Evolutionary conservation across 495 filamentous ascomycete species (phyloP).

Genomic region (Antarctomyces pellizariae): DNA sequence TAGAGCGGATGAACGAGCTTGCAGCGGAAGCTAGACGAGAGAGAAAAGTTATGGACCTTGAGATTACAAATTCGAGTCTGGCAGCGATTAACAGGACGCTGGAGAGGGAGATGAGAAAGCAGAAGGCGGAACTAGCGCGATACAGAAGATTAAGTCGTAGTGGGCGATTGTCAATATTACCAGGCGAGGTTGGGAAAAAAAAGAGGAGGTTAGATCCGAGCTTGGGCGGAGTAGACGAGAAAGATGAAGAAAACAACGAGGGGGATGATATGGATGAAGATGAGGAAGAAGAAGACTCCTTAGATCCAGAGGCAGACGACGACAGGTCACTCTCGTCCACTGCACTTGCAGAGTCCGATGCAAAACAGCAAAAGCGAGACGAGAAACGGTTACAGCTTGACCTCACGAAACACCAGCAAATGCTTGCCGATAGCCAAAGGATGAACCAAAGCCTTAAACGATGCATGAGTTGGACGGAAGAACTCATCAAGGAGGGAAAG

Average conservation of each 20-base stretch:
- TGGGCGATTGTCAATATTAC: constrained; percentile 41
- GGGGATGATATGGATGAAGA: constrained; percentile 30
- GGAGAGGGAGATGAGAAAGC: constrained; percentile 76
- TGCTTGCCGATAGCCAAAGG: constrained; percentile 71
- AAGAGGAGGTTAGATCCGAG: no score
- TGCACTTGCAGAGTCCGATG: constrained; percentile 20
- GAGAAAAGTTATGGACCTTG: constrained; percentile 87
- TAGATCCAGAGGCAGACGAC: constrained; percentile 15
- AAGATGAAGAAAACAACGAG: constrained; percentile 11
- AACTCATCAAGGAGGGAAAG: constrained; percentile 67
- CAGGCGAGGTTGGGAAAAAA: no score
- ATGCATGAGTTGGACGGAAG: constrained; percentile 70
- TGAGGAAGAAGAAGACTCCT: constrained; percentile 19
- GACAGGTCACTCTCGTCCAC: constrained; percentile 22
- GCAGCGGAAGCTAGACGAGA: constrained; percentile 73
- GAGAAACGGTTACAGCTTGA: constrained; percentile 62
- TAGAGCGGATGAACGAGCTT: constrained; percentile 33
- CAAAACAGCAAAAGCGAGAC: constrained; percentile 31
- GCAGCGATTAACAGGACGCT: constrained; percentile 91
- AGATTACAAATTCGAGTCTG: constrained; percentile 91
- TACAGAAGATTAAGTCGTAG: constrained; percentile 62
- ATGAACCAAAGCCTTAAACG: constrained; percentile 83
- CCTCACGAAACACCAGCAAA: constrained; percentile 65
- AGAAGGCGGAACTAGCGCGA: constrained; percentile 66
- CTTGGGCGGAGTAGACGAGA: no score